Conservation (phyloP, 305 asterid species). For the Fraxinus velutina region DNA sequence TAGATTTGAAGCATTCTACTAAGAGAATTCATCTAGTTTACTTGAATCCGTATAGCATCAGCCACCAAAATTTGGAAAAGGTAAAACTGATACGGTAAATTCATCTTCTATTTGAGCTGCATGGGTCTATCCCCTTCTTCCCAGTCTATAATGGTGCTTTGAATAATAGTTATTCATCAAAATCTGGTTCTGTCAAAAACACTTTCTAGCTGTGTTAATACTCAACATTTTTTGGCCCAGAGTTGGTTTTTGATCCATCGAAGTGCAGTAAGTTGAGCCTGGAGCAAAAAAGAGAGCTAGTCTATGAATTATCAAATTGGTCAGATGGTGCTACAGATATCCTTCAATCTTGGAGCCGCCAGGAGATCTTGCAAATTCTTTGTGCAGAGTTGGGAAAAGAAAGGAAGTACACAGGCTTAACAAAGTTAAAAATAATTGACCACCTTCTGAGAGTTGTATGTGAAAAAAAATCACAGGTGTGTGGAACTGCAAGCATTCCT, state of each 20-base stretch:
- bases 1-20: background rate
- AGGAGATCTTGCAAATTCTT: conserved; percentile 64
- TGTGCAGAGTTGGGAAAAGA: conserved; percentile 78
- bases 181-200: background rate
- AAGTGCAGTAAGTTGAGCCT: conserved; percentile 57
- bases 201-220: background rate
- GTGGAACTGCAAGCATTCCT: conserved; percentile 20
- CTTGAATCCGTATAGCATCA: background rate
- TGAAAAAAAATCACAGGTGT: conserved; percentile 40
- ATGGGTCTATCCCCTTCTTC: background rate
- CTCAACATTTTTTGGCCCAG: conserved; percentile 33
- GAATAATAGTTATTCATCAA: background rate
- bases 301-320: conserved; percentile 59
- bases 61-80: background rate
- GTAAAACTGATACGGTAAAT: background rate
- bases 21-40: background rate
- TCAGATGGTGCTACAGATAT: conserved; percentile 58
- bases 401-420: conserved; percentile 60
- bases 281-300: conserved; percentile 70
- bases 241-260: conserved; percentile 47
- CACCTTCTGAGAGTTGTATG: conserved; percentile 54
- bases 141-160: background rate
- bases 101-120: background rate
- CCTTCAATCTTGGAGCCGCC: conserved; percentile 66
- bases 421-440: conserved; percentile 64